Base-by-base conservation (phyloP, 108 stramenopile genomes). In the Cyclotella baltica region DNA sequence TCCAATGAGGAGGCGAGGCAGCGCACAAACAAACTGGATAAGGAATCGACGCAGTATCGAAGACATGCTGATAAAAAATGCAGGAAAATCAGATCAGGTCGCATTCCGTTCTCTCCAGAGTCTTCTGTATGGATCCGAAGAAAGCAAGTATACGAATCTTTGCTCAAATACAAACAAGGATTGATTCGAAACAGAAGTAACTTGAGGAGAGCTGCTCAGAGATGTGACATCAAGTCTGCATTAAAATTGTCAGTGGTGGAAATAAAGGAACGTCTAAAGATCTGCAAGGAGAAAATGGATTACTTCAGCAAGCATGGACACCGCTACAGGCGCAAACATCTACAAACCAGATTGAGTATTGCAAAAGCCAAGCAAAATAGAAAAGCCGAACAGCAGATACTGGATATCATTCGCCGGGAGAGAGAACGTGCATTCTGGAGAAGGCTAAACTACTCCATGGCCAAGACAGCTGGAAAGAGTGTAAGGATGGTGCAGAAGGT, bases 91-190 rank as follows among this genome's bases (percentile, higher is more conserved):
- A 56, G 28, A 8, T 36, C 55, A 23, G 70, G 70, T 0, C 3
- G 48, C 0, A 71, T 71, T 0, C 70, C 70, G 3, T 71, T 58
- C 23, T 71, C 36, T 0, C 70, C 70, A 0, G 70, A 71, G 27
- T 50, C 37, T 0, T n/a, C 36, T 0, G 1, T 57, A 1, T 71
- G 70, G 70, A 57, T 71, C 0, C 0, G 56, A 0, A 0, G 70
- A 11, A 33, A 25, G 0, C 70, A 71, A 25, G 38, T 58, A 3
- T 71, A 71, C 27, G 23, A 56, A 13, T 58, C 56, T 0, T 37
- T 71, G 0, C 37, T 71, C n/a, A n/a, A n/a, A n/a, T n/a, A n/a
- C n/a, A n/a, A n/a, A n/a, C n/a, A n/a, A n/a, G n/a, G n/a, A n/a
- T 0, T 10, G 10, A 0, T 40, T 3, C 0, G 23, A 0, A 71